A percentile compares a stretch with the other conserved stretches of the same genome.
These are phyloP conservation scores for Globisporangium mamillatum DNA, from an alignment of 352 stramenopile genomes.

Conservation along the genomic window DNA sequence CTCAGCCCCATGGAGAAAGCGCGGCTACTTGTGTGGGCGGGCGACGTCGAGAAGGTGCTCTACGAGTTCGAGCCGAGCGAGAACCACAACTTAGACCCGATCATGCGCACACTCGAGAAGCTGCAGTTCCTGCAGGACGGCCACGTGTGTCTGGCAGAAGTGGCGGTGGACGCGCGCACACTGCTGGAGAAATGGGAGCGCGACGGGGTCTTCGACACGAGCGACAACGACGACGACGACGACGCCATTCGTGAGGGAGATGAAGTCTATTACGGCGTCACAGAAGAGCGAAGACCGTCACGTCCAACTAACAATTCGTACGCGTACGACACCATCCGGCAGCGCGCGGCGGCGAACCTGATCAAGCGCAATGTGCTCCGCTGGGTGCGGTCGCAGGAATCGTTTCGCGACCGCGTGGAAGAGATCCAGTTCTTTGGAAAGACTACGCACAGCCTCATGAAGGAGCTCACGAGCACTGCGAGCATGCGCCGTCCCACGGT, in stretches of 20 bases:
- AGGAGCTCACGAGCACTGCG: conserved; percentile 35
- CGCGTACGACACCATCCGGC: conserved; percentile 51
- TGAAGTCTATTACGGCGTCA: conserved; percentile 10
- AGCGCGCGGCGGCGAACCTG: conserved; percentile 49
- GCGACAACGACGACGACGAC: conserved; percentile 22
- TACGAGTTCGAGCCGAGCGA: conserved; percentile 48
- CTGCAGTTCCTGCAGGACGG: conserved; percentile 59
- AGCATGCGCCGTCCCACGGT: conserved; percentile 4
- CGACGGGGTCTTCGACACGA: conserved; percentile 44
- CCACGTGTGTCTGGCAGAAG: conserved; percentile 53
- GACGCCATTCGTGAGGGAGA: conserved; percentile 23
- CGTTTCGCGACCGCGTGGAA: conserved; percentile 52
- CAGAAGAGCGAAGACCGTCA: not conserved
- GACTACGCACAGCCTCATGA: conserved; percentile 47
- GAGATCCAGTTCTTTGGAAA: conserved; percentile 64
- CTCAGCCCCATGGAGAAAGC: conserved; percentile 55
- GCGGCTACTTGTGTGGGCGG: conserved; percentile 41
- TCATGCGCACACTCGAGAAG: conserved; percentile 44
- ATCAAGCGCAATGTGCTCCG: conserved; percentile 60
- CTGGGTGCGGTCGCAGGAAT: conserved; percentile 48
- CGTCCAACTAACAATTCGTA: conserved; percentile 36
- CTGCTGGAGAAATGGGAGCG: conserved; percentile 58
- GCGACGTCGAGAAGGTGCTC: conserved; percentile 34
- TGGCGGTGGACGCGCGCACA: conserved; percentile 41
- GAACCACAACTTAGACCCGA: conserved; percentile 39